Conservation (phyloP, 2,329 filamentous ascomycete species). For the Fusarium coffeatum region DNA sequence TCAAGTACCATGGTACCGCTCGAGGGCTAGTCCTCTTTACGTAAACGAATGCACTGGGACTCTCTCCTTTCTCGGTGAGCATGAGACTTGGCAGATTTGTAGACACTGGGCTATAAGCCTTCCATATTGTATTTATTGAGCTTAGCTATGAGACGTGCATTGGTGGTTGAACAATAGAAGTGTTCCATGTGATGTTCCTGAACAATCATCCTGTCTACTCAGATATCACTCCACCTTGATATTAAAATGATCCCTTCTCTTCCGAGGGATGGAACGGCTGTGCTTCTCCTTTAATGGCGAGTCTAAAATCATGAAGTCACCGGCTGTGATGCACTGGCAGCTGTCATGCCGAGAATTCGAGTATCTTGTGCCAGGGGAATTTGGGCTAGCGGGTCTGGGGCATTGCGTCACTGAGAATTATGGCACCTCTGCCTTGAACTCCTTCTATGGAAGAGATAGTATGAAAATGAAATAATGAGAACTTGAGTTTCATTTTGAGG, state of each 20-base stretch:
- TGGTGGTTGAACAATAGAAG: background rate
- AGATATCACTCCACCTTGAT: fast-evolving
- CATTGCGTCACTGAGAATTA: background rate
- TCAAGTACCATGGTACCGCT: background rate
- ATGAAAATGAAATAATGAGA: fast-evolving
- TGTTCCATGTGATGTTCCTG: background rate
- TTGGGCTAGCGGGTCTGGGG: background rate
- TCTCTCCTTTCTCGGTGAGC: background rate
- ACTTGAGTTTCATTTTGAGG: fast-evolving
- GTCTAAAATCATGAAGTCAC: fast-evolving
- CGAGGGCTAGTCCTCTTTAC: background rate
- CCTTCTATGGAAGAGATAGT: fast-evolving
- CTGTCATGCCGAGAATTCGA: background rate
- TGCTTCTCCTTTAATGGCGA: too few species aligned
- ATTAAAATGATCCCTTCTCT: background rate
- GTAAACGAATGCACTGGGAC: background rate
- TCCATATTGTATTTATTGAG: fast-evolving
- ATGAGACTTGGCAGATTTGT: background rate
- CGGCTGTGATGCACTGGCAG: background rate
- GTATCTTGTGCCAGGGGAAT: background rate
- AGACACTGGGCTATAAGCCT: fast-evolving
- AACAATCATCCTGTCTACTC: background rate
- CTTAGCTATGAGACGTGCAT: fast-evolving
- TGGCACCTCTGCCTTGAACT: background rate
- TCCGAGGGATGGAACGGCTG: too few species aligned